phyloP scores from a whole-genome alignment of 441 rosid species.

The Mallotus repandus region DNA sequence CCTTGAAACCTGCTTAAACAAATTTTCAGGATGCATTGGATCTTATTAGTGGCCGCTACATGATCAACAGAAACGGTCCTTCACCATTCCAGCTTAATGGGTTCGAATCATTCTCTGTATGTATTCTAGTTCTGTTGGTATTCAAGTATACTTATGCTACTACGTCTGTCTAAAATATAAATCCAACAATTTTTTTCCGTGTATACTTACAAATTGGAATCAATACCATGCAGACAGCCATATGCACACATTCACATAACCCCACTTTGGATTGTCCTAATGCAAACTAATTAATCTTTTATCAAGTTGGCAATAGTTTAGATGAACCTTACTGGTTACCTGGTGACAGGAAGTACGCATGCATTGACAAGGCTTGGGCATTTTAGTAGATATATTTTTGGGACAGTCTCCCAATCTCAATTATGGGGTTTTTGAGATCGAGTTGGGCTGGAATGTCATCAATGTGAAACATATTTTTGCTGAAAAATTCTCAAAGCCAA shows the following conservation, averaged over 20 bases:
- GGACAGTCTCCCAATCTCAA: not conserved
- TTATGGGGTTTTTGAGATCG: not conserved
- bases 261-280: not conserved
- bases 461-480: too few relatives aligned
- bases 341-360: not conserved
- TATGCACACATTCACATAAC: not conserved
- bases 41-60: slow-evolving; percentile 85
- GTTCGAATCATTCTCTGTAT: slow-evolving; percentile 67
- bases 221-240: not conserved
- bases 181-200: too few relatives aligned
- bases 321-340: not conserved
- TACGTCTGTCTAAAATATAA: not conserved
- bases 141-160: not conserved
- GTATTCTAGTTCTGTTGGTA: slow-evolving; percentile 22
- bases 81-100: slow-evolving; percentile 79
- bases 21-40: slow-evolving; percentile 83
- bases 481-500: too few relatives aligned
- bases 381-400: not conserved
- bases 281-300: not conserved
- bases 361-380: too few relatives aligned
- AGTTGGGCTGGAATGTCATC: too few relatives aligned
- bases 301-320: not conserved
- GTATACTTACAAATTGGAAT: too few relatives aligned
- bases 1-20: slow-evolving; percentile 9
- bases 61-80: slow-evolving; percentile 60